Base-by-base conservation (phyloP, 768 basidiomycete species). In the Wakefieldia striispora region DNA sequence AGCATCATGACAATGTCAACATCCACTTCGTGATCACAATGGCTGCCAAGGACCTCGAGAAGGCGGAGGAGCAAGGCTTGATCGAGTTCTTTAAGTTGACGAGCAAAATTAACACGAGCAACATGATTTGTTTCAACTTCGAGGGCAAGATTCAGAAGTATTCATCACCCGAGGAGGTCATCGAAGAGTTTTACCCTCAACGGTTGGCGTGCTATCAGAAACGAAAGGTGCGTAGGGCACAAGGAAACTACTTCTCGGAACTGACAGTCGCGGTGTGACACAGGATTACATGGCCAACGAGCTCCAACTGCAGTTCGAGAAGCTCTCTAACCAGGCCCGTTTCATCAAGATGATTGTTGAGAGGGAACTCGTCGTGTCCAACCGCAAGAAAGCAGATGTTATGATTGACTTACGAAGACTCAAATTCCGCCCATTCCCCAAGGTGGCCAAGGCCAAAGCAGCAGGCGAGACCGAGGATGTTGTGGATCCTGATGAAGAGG, bases 121-220 rank as follows among this genome's bases (percentile, higher is more conserved):
- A 99, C 73, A 98, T 99, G 97, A 97, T 98, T 16, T 94, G 92
- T 70, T 99, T 99, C 68, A 95, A 99, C 69, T 81, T 90, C 52
- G 89, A 95, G 16, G 87, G 91, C 58, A 97, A 95, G 75, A 95
- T 99, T 72, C 92, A 86, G 73, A 95, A 86, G 70, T 98, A 97
- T 67, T 74, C 80, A 16, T 80, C 84, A 1, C 83, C 97, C 0
- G 97, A 98, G 64, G 88, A 94, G 57, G 91, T 99, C 45, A 68
- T 98, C 39, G 84, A 91, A 55, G 95, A 97, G 34, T 99, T 97
- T 65, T 99, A 91, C 64, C 88, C 91, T 23, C 72, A 84, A 48
- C 83, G 97, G 14, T 71, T 99, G 55, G 84, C 89, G 23, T 93
- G 81, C 70, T 99, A 99, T 66, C 93, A 95, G 72, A 91, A 92